These are phyloP conservation scores for Bonia amplexicaulis DNA, from an alignment of 176 grass and related monocot genomes.

Conservation along the genomic window DNA sequence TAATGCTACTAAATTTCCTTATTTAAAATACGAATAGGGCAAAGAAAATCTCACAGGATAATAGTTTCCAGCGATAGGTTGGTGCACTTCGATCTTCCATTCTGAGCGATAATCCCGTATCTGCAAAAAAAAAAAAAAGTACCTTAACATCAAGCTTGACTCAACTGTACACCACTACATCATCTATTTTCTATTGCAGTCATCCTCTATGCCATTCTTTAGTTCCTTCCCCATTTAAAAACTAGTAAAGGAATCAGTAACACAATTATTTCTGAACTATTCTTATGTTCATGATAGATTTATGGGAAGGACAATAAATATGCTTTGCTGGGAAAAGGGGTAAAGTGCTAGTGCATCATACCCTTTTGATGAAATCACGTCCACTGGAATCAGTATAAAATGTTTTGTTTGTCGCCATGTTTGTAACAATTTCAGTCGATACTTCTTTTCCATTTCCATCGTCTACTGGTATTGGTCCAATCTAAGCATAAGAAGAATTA, in stretches of 20 bases:
- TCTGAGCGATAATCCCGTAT: slow-evolving; percentile 86
- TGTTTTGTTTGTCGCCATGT: slow-evolving; percentile 77
- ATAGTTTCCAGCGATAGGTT: slow-evolving; percentile 96
- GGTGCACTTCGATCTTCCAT: slow-evolving; percentile 82
- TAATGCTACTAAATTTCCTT: slow-evolving; percentile 4
- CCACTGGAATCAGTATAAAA: slow-evolving; percentile 94
- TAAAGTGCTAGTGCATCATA: slow-evolving; percentile 26
- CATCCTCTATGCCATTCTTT: not conserved
- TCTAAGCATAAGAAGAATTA: slow-evolving; percentile 42
- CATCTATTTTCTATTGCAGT: not conserved
- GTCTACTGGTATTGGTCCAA: slow-evolving; percentile 75
- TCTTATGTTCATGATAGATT: not conserved
- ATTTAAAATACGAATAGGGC: not conserved
- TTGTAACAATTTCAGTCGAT: slow-evolving; percentile 68
- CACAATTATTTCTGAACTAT: not conserved
- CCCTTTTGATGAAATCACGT: slow-evolving; percentile 94
- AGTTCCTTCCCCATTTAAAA: not conserved
- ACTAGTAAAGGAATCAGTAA: not conserved
- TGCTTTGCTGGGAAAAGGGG: not conserved
- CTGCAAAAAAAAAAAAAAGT: slow-evolving; percentile 35
- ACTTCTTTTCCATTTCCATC: slow-evolving; percentile 93
- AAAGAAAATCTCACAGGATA: slow-evolving; percentile 72
- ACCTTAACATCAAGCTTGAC: not conserved
- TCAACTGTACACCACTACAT: not conserved
- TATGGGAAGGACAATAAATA: not conserved